Percentiles rank a stretch among this genome's conserved stretches.
These are phyloP conservation scores for Geotrichum citri-aurantii DNA, from an alignment of 1,139 yeast species.

Conservation along the genomic window DNA sequence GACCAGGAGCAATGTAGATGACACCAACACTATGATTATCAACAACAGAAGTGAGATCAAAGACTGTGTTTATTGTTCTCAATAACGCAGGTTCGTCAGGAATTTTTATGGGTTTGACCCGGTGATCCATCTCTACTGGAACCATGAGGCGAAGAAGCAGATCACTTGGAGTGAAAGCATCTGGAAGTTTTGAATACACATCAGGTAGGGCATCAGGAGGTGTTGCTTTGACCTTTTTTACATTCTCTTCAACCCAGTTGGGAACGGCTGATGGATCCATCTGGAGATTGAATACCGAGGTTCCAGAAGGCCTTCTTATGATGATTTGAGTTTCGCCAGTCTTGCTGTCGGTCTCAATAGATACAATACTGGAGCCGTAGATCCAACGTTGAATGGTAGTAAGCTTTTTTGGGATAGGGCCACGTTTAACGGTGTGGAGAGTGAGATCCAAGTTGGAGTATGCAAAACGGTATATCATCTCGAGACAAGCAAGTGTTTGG, in stretches of 20 bases:
- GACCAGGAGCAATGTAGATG: conserved; percentile 66
- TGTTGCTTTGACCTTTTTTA: conserved; percentile 3
- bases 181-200: conserved; percentile 3
- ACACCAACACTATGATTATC: conserved; percentile 77
- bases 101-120: conserved; percentile 39
- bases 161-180: conserved; percentile 37
- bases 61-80: conserved; percentile 52
- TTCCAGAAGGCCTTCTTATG: conserved; percentile 65
- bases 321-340: conserved; percentile 52
- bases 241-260: conserved; percentile 14
- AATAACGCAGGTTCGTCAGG: conserved; percentile 46
- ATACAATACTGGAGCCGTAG: conserved; percentile 52
- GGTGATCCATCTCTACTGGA: conserved; percentile 28
- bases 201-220: neutral
- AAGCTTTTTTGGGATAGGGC: conserved; percentile 19
- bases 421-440: conserved; percentile 31
- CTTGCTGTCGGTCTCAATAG: conserved; percentile 49
- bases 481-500: conserved; percentile 59
- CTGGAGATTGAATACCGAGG: conserved; percentile 43
- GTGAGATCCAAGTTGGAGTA: conserved; percentile 58
- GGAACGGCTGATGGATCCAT: conserved; percentile 44
- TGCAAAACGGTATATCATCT: conserved; percentile 62
- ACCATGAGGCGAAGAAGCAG: conserved; percentile 41
- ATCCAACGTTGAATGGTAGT: conserved; percentile 49
- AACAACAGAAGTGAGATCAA: conserved; percentile 74